These are phyloP conservation scores for Rugosomyces carneus DNA, from an alignment of 1,284 basidiomycete species.

Conservation along the genomic window DNA sequence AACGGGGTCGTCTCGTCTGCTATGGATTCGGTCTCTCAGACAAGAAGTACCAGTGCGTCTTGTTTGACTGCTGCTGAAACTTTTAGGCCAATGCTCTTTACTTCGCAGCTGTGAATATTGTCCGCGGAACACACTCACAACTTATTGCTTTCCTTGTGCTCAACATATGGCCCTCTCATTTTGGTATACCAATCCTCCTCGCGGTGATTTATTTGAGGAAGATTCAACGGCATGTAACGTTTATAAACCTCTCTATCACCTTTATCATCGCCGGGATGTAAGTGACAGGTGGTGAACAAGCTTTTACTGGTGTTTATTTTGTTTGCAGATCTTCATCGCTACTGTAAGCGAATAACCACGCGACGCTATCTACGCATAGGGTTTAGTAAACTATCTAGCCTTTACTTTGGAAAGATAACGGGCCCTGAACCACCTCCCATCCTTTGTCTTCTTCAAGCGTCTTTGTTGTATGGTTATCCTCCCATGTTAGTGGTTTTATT, in stretches of 20 bases:
- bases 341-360: conserved; percentile 22
- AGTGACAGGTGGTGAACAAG: conserved; percentile 10
- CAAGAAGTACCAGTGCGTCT: conserved; percentile 6
- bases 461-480: conserved; percentile 43
- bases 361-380: not conserved
- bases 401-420: conserved; percentile 34
- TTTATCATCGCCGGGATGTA: conserved; percentile 39
- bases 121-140: conserved; percentile 35
- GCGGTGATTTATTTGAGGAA: conserved; percentile 33
- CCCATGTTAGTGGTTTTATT: conserved; percentile 29
- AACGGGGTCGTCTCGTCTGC: not conserved
- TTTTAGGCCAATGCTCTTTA: not conserved
- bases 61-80: not conserved
- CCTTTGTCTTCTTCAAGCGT: conserved; percentile 41
- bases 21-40: conserved; percentile 8
- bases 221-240: conserved; percentile 42
- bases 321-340: conserved; percentile 27
- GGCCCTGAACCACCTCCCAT: conserved; percentile 39
- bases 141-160: conserved; percentile 38
- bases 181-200: conserved; percentile 40
- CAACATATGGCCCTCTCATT: conserved; percentile 43
- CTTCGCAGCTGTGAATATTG: conserved; percentile 27
- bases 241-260: conserved; percentile 37
- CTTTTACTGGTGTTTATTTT: not conserved
- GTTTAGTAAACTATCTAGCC: conserved; percentile 17